Evolutionary conservation across 2,329 filamentous ascomycete species (phyloP).

Genomic region (Fusarium sp.): DNA sequence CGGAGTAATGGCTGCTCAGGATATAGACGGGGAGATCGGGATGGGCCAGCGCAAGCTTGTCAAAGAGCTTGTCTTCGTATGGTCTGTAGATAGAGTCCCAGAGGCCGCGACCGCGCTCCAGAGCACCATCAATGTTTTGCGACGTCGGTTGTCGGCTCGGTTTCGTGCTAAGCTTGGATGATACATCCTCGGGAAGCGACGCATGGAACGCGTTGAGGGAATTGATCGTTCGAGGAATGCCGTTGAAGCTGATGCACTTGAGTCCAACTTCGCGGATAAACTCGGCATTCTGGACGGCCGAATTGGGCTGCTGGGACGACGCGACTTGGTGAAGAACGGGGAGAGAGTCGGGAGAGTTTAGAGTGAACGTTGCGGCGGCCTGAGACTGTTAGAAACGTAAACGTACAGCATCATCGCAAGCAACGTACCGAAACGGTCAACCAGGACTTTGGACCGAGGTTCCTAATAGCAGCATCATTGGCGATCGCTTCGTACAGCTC

Average conservation of each 20-base stretch:
- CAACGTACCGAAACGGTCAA: conserved; percentile 73
- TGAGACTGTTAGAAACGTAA: conserved; percentile 51
- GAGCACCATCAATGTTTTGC: conserved; percentile 68
- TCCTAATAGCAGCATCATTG: conserved; percentile 71
- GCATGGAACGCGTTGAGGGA: conserved; percentile 80
- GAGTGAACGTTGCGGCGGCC: conserved; percentile 87
- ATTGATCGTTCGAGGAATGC: conserved; percentile 88
- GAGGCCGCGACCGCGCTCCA: conserved; percentile 72
- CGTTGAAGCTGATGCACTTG: conserved; percentile 86
- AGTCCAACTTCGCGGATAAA: conserved; percentile 82
- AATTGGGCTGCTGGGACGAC: conserved; percentile 43
- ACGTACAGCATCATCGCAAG: background rate
- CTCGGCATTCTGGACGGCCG: conserved; percentile 70
- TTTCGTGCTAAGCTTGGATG: conserved; percentile 66
- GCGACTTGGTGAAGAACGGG: conserved; percentile 72
- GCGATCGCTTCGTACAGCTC: conserved; percentile 76
- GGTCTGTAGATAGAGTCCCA: conserved; percentile 86
- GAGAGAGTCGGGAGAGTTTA: conserved; percentile 87
- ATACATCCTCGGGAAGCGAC: conserved; percentile 71
- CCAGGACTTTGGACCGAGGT: conserved; percentile 76
- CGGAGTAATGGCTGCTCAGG: conserved; percentile 80
- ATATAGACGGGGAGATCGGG: conserved; percentile 88
- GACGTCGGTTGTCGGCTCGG: conserved; percentile 69
- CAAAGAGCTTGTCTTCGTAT: conserved; percentile 78
- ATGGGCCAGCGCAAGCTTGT: conserved; percentile 80